Conservation (phyloP, 2,329 filamentous ascomycete species). For the Fusarium subtropicale region DNA sequence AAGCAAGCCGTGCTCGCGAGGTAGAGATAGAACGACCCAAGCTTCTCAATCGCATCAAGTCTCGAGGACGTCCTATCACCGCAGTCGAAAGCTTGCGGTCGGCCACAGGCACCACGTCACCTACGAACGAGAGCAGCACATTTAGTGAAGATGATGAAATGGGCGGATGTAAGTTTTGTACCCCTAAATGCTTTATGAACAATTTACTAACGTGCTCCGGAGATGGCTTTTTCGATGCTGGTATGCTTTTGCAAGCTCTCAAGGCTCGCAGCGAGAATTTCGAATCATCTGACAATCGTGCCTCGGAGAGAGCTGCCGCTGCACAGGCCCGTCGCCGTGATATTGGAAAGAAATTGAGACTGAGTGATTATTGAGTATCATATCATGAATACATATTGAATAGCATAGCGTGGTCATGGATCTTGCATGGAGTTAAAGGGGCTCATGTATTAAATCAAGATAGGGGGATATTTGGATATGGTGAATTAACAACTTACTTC, state of each 20-base stretch:
- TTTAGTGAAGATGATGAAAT: constrained; percentile 88
- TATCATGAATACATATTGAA: not conserved
- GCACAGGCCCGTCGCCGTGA: constrained; percentile 71
- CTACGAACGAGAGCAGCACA: constrained; percentile 75
- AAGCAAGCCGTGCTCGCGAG: constrained; percentile 65
- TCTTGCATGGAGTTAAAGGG: constrained; percentile 38
- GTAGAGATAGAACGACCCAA: constrained; percentile 58
- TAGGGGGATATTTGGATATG: constrained; percentile 1
- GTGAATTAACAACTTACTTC: not conserved
- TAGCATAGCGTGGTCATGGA: constrained; percentile 28
- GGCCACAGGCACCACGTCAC: constrained; percentile 65
- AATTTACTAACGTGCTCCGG: constrained; percentile 47
- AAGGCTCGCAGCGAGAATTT: constrained; percentile 73
- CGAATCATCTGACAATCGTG: constrained; percentile 63
- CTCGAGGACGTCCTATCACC: constrained; percentile 78
- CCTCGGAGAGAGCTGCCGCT: constrained; percentile 70
- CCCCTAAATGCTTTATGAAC: not conserved
- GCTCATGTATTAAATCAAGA: constrained; percentile 22
- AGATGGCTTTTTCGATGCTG: constrained; percentile 98
- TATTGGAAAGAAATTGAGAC: constrained; percentile 78
- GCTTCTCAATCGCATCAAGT: constrained; percentile 68
- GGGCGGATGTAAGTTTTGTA: constrained; percentile 82
- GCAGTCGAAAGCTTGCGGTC: constrained; percentile 61
- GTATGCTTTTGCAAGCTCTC: constrained; percentile 90
- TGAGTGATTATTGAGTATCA: constrained; percentile 72